Conservation (phyloP, 1,139 yeast species). For the Starmera stellimalicola region DNA sequence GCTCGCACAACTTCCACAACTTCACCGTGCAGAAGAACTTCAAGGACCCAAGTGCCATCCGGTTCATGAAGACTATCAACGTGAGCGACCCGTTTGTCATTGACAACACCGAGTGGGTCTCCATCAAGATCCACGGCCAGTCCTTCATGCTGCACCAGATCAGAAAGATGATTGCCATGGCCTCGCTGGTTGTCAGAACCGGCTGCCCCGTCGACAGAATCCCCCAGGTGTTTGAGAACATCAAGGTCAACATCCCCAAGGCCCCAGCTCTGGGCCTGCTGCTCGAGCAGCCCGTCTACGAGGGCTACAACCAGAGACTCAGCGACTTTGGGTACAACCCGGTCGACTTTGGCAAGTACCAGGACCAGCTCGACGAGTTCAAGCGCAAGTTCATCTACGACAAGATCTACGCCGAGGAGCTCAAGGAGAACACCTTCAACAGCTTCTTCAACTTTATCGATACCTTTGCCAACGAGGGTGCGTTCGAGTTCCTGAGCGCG, state of each 20-base stretch:
- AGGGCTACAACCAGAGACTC: slow-evolving; percentile 67
- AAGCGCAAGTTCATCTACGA: slow-evolving; percentile 86
- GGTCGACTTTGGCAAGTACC: slow-evolving; percentile 59
- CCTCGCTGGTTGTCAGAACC: slow-evolving; percentile 73
- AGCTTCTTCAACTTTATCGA: slow-evolving; percentile 88
- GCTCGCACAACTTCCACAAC: slow-evolving; percentile 92
- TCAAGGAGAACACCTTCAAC: slow-evolving; percentile 74
- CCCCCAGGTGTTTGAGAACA: slow-evolving; percentile 64
- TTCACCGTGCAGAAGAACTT: slow-evolving; percentile 85
- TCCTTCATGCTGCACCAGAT: slow-evolving; percentile 98
- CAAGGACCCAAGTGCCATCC: slow-evolving; percentile 74
- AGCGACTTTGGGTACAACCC: slow-evolving; percentile 73
- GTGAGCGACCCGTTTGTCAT: slow-evolving; percentile 91
- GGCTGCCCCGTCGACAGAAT: slow-evolving; percentile 76
- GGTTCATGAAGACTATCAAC: slow-evolving; percentile 70
- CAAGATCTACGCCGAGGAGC: slow-evolving; percentile 85
- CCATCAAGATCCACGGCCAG: slow-evolving; percentile 95
- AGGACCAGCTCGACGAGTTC: slow-evolving; percentile 69
- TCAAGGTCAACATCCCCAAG: slow-evolving; percentile 83
- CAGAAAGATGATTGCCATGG: slow-evolving; percentile 97
- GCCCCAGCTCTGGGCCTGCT: slow-evolving; percentile 94
- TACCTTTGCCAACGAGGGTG: slow-evolving; percentile 48
- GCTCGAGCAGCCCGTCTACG: slow-evolving; percentile 87
- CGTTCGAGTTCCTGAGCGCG: slow-evolving; percentile 73
- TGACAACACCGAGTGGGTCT: slow-evolving; percentile 92